Evolutionary conservation across 2,329 filamentous ascomycete species (phyloP), one percentile per base, ranked within the genome.

Genomic region (Atkinsonella texensis): DNA sequence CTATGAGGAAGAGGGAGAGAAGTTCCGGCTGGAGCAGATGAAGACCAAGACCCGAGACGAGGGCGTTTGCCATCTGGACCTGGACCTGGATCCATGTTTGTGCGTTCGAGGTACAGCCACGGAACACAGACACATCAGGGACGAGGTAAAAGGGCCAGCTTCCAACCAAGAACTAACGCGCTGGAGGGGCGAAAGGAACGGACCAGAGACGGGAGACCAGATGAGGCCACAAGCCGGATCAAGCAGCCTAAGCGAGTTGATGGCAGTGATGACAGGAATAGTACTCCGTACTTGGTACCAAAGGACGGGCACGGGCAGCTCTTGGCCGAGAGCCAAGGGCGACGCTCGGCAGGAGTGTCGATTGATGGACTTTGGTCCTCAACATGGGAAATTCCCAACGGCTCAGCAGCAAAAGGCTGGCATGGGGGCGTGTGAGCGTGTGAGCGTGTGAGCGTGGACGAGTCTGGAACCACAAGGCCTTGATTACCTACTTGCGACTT

Each of bases 71-170:
- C 69, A 62, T 81, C 77, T 62, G 67, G 74, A 67, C 71, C 77
- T 62, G 67, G 74, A 67, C 71, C 75, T 70, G 70, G 70, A 70
- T 82, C 79, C 79, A 82, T 82, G 73, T 68, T 77, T 71, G 73
- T 58, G 56, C 61, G 62, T 60, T 66, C 63, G 62, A 64, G 64
- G 62, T 65, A 62, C 60, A 62, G 56, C 54, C 56, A 59, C 61
- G 61, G 58, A 53, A 61, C 55, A 59, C 61, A 59, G 60, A 65
- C 59, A 61, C 65, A 67, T 67, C 60, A 65, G 61, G 60, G 62
- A 63, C 59, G 55, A 66, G 62, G 60, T 55, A 58, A 60, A 59
- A 61, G 62, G 63, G 61, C 61, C 59, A 61, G 49, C 12, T 43
- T 43, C 52, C 62, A 63, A 42, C 40, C n/a, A 42, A n/a, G 60